Evolutionary conservation across 2,329 filamentous ascomycete species (phyloP).

Genomic region (Tolypocladium tropicale): DNA sequence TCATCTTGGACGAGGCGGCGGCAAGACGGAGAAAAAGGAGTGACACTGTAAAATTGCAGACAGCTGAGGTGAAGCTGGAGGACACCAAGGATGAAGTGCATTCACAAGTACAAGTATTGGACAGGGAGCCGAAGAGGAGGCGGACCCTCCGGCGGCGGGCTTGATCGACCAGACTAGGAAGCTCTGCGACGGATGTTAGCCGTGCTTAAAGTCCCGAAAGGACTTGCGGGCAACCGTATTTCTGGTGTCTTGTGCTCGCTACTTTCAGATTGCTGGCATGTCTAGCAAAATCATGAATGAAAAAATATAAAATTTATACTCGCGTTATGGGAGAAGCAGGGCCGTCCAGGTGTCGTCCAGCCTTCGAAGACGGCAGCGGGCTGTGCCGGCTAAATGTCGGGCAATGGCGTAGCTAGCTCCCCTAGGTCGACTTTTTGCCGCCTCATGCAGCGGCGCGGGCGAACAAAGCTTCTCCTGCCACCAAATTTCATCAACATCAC

Average conservation of each 20-base stretch:
- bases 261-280: background rate
- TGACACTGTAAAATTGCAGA: slow-evolving; percentile 6
- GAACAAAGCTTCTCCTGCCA: slow-evolving; percentile 4
- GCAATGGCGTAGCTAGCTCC: background rate
- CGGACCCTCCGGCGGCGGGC: slow-evolving; percentile 13
- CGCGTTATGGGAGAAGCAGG: too few species aligned
- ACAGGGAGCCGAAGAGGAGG: slow-evolving; percentile 17
- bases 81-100: slow-evolving; percentile 10
- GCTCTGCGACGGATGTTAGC: too few species aligned
- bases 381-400: slow-evolving; percentile 22
- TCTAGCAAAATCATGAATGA: background rate
- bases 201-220: too few species aligned
- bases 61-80: slow-evolving; percentile 10
- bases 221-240: too few species aligned
- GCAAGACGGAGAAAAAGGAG: slow-evolving; percentile 17
- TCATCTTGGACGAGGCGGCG: slow-evolving; percentile 13
- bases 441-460: slow-evolving; percentile 9
- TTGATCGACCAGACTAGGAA: too few species aligned
- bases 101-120: slow-evolving; percentile 12
- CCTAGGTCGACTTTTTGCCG: slow-evolving; percentile 22
- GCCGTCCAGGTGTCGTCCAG: too few species aligned
- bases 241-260: too few species aligned
- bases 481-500: slow-evolving; percentile 11
- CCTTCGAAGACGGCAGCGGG: too few species aligned
- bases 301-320: too few species aligned